Conservation (phyloP, 2,329 filamentous ascomycete species). For the Blastomyces gilchristii region DNA sequence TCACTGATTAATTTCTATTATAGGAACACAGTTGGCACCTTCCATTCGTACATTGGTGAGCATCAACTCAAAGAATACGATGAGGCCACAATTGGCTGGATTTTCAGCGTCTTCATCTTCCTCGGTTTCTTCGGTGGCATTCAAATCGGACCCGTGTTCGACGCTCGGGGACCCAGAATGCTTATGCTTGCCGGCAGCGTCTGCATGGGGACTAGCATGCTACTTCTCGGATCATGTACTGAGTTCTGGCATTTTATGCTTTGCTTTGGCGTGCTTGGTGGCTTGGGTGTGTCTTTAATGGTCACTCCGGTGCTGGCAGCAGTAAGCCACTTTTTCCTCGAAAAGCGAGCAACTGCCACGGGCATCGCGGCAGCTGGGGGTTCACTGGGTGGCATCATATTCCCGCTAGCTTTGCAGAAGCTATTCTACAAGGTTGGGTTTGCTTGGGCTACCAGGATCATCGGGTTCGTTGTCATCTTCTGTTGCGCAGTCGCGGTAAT, state of each 20-base stretch:
- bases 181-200: constrained; percentile 22
- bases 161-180: constrained; percentile 25
- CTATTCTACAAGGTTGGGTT: constrained; percentile 23
- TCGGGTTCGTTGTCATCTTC: constrained; percentile 15
- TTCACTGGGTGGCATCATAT: constrained; percentile 27
- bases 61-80: constrained; percentile 30
- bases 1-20: background rate
- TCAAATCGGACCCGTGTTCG: constrained; percentile 31
- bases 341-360: constrained; percentile 24
- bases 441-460: constrained; percentile 17
- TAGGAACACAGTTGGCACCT: constrained; percentile 29
- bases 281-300: constrained; percentile 23
- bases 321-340: constrained; percentile 29
- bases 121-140: constrained; percentile 29
- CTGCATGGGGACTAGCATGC: constrained; percentile 20
- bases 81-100: constrained; percentile 32
- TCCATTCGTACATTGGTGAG: constrained; percentile 31
- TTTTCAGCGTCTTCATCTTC: constrained; percentile 33
- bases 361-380: constrained; percentile 29
- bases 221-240: constrained; percentile 6
- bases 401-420: constrained; percentile 27
- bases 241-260: constrained; percentile 33
- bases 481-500: constrained; percentile 7
- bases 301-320: constrained; percentile 25
- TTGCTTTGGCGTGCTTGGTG: constrained; percentile 27